Percentiles rank a stretch among this genome's conserved stretches.
Evolutionary conservation across 2,329 filamentous ascomycete genomes (phyloP).

Genomic region (Diaporthe australafricana): DNA sequence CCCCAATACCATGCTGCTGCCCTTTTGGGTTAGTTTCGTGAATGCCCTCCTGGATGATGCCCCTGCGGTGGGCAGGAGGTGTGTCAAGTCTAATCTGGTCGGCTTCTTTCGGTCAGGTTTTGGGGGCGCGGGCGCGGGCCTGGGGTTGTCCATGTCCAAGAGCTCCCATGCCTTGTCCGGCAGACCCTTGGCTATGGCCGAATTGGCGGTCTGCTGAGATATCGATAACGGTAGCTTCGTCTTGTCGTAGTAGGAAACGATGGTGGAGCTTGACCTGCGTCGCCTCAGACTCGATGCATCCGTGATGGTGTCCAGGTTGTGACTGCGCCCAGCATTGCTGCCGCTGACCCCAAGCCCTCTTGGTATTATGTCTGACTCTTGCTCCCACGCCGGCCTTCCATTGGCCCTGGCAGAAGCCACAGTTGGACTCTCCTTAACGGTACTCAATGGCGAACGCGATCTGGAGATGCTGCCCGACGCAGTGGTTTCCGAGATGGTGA

Average conservation of each 20-base stretch:
- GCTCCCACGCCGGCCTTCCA: conserved; percentile 52
- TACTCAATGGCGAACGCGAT: conserved; percentile 23
- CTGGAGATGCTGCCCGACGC: conserved; percentile 43
- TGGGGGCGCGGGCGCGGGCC: conserved; percentile 42
- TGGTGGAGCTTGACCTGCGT: conserved; percentile 65
- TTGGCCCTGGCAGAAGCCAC: conserved; percentile 39
- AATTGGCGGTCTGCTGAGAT: conserved; percentile 69
- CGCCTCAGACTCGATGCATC: conserved; percentile 60
- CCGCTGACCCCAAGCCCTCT: conserved; percentile 41
- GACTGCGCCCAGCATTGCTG: conserved; percentile 41
- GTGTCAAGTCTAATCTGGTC: conserved; percentile 60
- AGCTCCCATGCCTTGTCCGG: conserved; percentile 60
- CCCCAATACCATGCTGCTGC: conserved; percentile 47
- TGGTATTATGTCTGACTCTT: conserved; percentile 61
- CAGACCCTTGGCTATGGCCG: conserved; percentile 67
- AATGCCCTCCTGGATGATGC: conserved; percentile 42
- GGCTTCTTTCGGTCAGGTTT: conserved; percentile 60
- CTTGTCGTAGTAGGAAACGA: conserved; percentile 68
- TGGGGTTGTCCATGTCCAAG: conserved; percentile 56
- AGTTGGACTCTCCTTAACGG: conserved; percentile 40
- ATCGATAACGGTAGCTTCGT: conserved; percentile 66
- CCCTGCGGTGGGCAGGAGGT: conserved; percentile 50
- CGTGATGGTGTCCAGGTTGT: conserved; percentile 46
- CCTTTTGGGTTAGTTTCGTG: conserved; percentile 36
- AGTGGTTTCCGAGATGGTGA: conserved; percentile 57